These are phyloP conservation scores for Tetratostichococcus sp. DNA, from an alignment of 139 green algal species.

Conservation along the genomic window DNA sequence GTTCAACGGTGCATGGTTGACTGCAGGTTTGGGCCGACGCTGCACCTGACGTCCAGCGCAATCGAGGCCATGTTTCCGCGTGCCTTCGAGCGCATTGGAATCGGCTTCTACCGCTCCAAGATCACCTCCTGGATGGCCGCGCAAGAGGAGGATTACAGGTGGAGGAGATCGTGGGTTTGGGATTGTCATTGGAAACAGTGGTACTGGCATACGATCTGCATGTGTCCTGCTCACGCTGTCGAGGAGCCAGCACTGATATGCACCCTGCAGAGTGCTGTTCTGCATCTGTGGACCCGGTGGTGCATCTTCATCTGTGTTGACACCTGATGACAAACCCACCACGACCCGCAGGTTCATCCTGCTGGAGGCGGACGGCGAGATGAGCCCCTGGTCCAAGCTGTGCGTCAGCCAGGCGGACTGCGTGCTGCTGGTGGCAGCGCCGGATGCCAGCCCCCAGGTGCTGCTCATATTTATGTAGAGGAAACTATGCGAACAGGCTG, in stretches of 20 bases:
- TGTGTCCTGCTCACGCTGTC: no score
- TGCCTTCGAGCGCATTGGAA: slow-evolving; percentile 49
- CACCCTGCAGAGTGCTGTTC: no score
- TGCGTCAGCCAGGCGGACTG: slow-evolving; percentile 67
- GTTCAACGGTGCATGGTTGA: no score
- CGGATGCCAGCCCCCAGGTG: slow-evolving; percentile 16
- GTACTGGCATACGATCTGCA: no score
- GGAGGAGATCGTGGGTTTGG: no score
- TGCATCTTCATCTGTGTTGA: no score
- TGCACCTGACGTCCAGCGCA: slow-evolving; percentile 38
- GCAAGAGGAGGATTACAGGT: slow-evolving; percentile 69
- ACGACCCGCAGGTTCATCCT: slow-evolving; percentile 62
- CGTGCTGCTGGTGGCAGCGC: slow-evolving; percentile 33
- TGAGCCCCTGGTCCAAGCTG: slow-evolving; percentile 54
- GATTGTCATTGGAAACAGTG: no score
- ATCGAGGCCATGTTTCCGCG: slow-evolving; percentile 48
- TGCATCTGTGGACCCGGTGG: no score
- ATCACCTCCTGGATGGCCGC: slow-evolving; percentile 71
- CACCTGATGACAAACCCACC: not conserved
- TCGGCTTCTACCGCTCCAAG: slow-evolving; percentile 72
- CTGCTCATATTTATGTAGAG: no score
- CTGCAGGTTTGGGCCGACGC: slow-evolving; percentile 39
- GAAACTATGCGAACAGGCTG: no score
- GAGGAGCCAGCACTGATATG: no score
- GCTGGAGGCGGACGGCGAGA: slow-evolving; percentile 51